Evolutionary conservation across 1,284 basidiomycete genomes (phyloP).

Genomic region (Stygiomarasmius scandens): DNA sequence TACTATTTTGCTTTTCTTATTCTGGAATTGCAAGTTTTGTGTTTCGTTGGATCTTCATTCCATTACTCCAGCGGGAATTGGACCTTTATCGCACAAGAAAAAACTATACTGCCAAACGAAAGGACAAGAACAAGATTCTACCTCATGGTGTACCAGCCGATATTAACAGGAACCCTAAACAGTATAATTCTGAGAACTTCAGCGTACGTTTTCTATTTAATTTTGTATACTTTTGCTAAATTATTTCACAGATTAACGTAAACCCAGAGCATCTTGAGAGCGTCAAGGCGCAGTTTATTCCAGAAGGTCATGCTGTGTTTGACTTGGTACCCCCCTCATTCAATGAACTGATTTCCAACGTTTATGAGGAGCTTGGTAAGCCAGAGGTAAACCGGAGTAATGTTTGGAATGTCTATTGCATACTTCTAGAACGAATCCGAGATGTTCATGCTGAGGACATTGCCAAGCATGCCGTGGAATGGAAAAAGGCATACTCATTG

Average conservation of each 20-base stretch:
- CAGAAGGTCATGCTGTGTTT: conserved; percentile 27
- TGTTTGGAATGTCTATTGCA: no score
- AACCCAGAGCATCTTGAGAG: conserved; percentile 21
- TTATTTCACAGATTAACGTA: conserved; percentile 16
- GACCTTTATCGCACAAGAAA: conserved; percentile 25
- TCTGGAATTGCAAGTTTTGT: conserved; percentile 27
- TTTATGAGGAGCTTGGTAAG: not conserved
- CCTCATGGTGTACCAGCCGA: conserved; percentile 35
- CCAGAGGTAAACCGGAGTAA: not conserved
- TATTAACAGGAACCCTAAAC: conserved; percentile 24
- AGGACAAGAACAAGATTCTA: conserved; percentile 30
- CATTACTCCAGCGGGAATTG: conserved; percentile 39
- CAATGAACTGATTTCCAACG: not conserved
- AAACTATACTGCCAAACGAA: conserved; percentile 23
- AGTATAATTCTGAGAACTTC: conserved; percentile 26
- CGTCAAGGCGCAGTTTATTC: conserved; percentile 24
- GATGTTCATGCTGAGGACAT: no score
- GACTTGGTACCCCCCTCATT: conserved; percentile 26
- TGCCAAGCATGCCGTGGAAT: no score
- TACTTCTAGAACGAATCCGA: no score
- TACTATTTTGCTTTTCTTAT: not conserved
- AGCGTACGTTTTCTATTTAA: conserved; percentile 24
- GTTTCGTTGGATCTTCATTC: conserved; percentile 40
- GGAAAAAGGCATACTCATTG: no score
- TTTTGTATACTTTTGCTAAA: not conserved